Evolutionary conservation across 1,284 basidiomycete species (phyloP).

Genomic region (Kwoniella shivajii): DNA sequence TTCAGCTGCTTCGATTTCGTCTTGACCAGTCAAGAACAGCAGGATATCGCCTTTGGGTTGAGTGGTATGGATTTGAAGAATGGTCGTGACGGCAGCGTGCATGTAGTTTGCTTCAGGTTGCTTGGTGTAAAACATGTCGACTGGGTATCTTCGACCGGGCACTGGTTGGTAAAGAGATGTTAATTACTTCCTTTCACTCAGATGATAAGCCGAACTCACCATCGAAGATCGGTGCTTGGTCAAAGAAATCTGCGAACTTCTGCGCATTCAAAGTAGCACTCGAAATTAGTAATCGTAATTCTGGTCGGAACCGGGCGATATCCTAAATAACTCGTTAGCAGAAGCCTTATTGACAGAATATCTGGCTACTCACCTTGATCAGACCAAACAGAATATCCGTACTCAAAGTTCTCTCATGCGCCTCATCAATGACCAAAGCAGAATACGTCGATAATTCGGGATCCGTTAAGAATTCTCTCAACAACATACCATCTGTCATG

Average conservation of each 20-base stretch:
- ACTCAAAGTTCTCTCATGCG: conserved; percentile 91
- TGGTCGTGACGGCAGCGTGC: conserved; percentile 96
- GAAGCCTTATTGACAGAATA: background rate
- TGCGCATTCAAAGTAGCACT: conserved; percentile 96
- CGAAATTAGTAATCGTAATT: conserved; percentile 86
- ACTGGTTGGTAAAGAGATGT: no score
- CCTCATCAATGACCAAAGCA: conserved; percentile 93
- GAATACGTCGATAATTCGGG: conserved; percentile 91
- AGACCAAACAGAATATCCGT: conserved; percentile 96
- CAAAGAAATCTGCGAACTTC: conserved; percentile 95
- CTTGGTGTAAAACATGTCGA: conserved; percentile 97
- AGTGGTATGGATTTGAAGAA: conserved; percentile 98
- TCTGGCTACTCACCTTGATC: conserved; percentile 74
- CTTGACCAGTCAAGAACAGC: conserved; percentile 97
- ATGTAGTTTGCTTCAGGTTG: conserved; percentile 98
- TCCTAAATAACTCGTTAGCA: conserved; percentile 61
- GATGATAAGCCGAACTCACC: conserved; percentile 67
- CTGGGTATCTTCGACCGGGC: conserved; percentile 94
- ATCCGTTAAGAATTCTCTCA: conserved; percentile 93
- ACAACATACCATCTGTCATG: conserved; percentile 98
- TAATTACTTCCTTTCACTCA: no score
- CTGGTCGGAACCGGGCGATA: conserved; percentile 94
- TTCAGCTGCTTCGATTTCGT: conserved; percentile 96
- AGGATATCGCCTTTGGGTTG: conserved; percentile 98
- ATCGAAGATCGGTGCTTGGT: conserved; percentile 89